phyloP scores from a whole-genome alignment of 2,329 filamentous ascomycete species.

The Penicillium griseofulvum region DNA sequence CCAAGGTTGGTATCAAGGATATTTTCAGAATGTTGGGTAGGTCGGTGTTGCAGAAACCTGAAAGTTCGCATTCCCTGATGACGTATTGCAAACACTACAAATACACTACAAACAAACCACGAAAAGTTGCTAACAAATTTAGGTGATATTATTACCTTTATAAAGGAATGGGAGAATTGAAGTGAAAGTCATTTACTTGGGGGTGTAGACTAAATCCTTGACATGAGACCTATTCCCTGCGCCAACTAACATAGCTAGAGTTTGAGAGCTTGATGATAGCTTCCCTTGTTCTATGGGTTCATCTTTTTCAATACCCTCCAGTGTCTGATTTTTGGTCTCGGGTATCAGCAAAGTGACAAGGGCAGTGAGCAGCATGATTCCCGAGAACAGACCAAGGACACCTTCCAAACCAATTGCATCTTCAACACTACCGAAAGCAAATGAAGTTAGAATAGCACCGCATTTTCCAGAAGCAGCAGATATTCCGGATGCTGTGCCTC shows the following conservation, averaged over 20 bases:
- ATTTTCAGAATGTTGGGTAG: background rate
- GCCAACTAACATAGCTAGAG: background rate
- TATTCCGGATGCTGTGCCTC: background rate
- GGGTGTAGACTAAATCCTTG: too few relatives aligned
- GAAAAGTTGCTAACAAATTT: too few relatives aligned
- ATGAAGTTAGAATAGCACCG: background rate
- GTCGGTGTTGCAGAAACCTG: too few relatives aligned
- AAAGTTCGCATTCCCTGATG: background rate
- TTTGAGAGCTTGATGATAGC: background rate
- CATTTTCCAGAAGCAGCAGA: background rate
- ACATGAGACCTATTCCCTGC: background rate
- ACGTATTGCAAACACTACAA: background rate
- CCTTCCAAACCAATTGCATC: slow-evolving; percentile 22
- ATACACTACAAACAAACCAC: background rate
- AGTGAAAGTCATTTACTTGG: too few relatives aligned
- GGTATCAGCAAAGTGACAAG: slow-evolving; percentile 25
- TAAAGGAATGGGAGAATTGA: too few relatives aligned
- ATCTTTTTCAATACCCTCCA: slow-evolving; percentile 24
- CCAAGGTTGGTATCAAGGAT: background rate
- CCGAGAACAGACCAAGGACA: slow-evolving; percentile 24
- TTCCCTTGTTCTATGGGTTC: background rate
- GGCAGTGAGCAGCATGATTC: slow-evolving; percentile 23
- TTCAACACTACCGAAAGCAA: slow-evolving; percentile 24
- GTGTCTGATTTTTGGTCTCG: slow-evolving; percentile 27
- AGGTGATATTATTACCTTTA: too few relatives aligned